Conservation (phyloP, 305 asterid species). For the Fraxinus sp. region DNA sequence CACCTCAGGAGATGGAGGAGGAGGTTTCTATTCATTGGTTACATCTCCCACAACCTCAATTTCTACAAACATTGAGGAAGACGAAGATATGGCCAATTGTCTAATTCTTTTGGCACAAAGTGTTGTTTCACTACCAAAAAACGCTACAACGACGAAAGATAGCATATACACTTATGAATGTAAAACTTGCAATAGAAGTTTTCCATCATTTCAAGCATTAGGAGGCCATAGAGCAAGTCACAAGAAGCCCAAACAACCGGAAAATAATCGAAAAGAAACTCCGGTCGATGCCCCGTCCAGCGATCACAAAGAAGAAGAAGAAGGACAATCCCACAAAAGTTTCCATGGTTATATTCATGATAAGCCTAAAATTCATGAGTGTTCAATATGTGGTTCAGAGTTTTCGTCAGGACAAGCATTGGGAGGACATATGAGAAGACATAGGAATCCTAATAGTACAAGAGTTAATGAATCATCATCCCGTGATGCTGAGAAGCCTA, state of each 20-base stretch:
- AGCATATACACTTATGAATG: constrained; percentile 68
- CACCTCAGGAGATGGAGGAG: constrained; percentile 17
- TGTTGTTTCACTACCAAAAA: constrained; percentile 13
- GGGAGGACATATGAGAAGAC: constrained; percentile 90
- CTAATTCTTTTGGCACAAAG: constrained; percentile 70
- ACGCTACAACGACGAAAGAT: constrained; percentile 27
- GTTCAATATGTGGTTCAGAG: constrained; percentile 73
- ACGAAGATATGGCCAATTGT: constrained; percentile 81
- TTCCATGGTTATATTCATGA: background rate
- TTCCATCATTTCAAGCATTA: constrained; percentile 83
- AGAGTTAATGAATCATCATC: constrained; percentile 11
- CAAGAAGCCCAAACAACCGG: constrained; percentile 49
- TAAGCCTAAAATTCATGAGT: constrained; percentile 60
- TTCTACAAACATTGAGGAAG: constrained; percentile 53
- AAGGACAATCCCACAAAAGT: constrained; percentile 22
- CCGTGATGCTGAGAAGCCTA: constrained; percentile 32
- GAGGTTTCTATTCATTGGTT: constrained; percentile 12
- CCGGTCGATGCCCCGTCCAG: background rate
- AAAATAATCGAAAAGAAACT: constrained; percentile 24
- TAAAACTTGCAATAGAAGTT: constrained; percentile 68
- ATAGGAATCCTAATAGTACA: constrained; percentile 39
- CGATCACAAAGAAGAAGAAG: constrained; percentile 12
- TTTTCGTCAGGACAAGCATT: constrained; percentile 81
- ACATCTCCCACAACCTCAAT: constrained; percentile 38
- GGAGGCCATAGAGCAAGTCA: constrained; percentile 94